Base-by-base conservation (phyloP, 352 stramenopile species). In the Saprolegnia diclina region DNA sequence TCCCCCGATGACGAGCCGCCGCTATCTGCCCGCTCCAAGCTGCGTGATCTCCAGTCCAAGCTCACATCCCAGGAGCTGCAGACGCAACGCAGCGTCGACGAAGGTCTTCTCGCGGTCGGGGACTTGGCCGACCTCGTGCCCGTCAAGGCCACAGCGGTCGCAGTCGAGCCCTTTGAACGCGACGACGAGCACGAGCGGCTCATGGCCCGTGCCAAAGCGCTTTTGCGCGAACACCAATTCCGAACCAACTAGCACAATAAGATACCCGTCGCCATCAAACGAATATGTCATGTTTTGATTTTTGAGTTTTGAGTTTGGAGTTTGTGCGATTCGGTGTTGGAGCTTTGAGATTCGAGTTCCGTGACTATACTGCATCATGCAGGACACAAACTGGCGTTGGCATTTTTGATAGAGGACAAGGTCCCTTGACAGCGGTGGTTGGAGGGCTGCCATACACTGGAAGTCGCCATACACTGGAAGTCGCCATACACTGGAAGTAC, bases 131-230 rank as follows among this genome's bases (percentile, higher is more conserved):
- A 70, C 10, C 18, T 70, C 14, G 64, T 37, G 18, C 29, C 29
- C 2, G 64, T 18, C 16, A 64, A 70, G 40, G 6, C 38, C 10
- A 35, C 18, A 35, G 29, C 40, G n/a, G 32, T 42, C 14, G 21
- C 35, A 13, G 24, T 19, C 22, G 37, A 18, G 56, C 26, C 64
- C 18, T 42, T 16, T 13, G 54, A 24, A 35, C 26, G 50, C 24
- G 16, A 71, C 37, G 78, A 85, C 48, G 79, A 89, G 46, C 73
- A 77, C 56, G 68, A 64, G 0, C 77, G 75, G 16, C 71, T 88
- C 18, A 65, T 88, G 22, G 63, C 76, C 50, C 79, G 80, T 29
- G 80, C 80, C 56, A 85, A 85, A 56, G 72, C 71, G 62, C 44
- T 88, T 32, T 65, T 88, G 45, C 75, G 82, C 65, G 65, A 81